Evolutionary conservation across 129 eudicot genomes (phyloP).

Genomic region (carrot (Daucus carota)): DNA sequence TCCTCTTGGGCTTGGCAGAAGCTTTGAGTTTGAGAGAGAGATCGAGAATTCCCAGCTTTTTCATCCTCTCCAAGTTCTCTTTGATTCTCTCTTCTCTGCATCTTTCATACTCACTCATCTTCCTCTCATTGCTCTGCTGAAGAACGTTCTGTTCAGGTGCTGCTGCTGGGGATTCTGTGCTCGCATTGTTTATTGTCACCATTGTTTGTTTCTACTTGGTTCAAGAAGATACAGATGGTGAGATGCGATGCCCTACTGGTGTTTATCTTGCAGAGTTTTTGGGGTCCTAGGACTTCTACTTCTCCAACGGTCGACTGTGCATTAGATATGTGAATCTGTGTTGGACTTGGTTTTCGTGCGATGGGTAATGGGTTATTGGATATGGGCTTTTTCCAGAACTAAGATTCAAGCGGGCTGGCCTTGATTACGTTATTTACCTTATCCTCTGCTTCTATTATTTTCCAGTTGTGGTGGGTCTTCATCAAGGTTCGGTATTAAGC

Average conservation of each 20-base stretch:
- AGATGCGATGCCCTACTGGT: no score
- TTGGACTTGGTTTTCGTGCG: no score
- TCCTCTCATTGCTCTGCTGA: neutral
- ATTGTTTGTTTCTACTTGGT: neutral
- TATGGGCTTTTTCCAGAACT: no score
- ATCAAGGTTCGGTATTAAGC: no score
- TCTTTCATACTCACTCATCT: constrained; percentile 47
- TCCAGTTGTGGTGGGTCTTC: no score
- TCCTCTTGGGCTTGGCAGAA: constrained; percentile 15
- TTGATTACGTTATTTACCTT: no score
- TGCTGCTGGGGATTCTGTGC: constrained; percentile 1
- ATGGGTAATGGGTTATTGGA: no score
- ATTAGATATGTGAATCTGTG: neutral
- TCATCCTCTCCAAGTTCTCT: constrained; percentile 73
- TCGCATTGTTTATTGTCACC: constrained; percentile 21
- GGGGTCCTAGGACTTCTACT: neutral
- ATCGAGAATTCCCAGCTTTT: constrained; percentile 73
- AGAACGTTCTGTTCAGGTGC: constrained; percentile 7
- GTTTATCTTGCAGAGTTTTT: neutral
- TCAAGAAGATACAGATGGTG: no score
- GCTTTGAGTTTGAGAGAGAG: constrained; percentile 65
- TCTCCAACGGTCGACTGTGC: constrained; percentile 40
- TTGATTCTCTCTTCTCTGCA: constrained; percentile 70
- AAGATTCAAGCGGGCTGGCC: no score
- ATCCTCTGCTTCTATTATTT: no score